A percentile compares a stretch with the other conserved stretches of the same genome.
Evolutionary conservation across 164 flowering plant species (phyloP).

Genomic region (Dillenia turbinata): DNA sequence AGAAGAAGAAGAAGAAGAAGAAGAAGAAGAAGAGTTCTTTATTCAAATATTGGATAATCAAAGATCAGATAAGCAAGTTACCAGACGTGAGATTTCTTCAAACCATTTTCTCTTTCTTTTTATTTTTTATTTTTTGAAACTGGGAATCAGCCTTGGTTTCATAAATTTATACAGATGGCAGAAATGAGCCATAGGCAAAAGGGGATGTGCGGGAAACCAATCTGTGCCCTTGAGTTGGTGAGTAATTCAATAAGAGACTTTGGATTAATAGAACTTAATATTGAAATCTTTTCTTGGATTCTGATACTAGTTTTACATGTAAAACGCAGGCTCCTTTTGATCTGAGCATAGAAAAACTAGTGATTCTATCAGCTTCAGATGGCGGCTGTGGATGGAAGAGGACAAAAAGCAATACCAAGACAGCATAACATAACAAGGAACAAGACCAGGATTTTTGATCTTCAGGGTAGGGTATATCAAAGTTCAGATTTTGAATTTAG

Average conservation of each 20-base stretch:
- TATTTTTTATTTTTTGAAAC: too few species aligned
- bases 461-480: too few species aligned
- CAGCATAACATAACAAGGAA: background rate
- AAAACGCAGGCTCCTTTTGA: slow-evolving; percentile 10
- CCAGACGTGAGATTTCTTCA: too few species aligned
- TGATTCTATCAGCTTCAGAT: slow-evolving; percentile 17
- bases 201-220: slow-evolving; percentile 29
- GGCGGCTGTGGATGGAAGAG: slow-evolving; percentile 7
- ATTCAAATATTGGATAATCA: too few species aligned
- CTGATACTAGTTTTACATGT: background rate
- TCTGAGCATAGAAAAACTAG: slow-evolving; percentile 8
- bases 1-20: too few species aligned
- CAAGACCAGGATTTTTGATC: background rate
- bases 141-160: too few species aligned
- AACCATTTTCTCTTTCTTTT: too few species aligned
- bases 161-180: slow-evolving; percentile 4
- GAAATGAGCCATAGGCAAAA: slow-evolving; percentile 12
- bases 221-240: slow-evolving; percentile 30
- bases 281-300: background rate
- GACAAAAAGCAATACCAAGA: slow-evolving; percentile 12
- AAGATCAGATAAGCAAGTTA: too few species aligned
- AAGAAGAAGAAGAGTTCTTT: too few species aligned
- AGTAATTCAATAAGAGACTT: slow-evolving; percentile 6
- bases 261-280: background rate
- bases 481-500: too few species aligned